These are phyloP conservation scores for Sclerotiophoma versabilis DNA, from an alignment of 2,329 filamentous ascomycete species.

Conservation along the genomic window DNA sequence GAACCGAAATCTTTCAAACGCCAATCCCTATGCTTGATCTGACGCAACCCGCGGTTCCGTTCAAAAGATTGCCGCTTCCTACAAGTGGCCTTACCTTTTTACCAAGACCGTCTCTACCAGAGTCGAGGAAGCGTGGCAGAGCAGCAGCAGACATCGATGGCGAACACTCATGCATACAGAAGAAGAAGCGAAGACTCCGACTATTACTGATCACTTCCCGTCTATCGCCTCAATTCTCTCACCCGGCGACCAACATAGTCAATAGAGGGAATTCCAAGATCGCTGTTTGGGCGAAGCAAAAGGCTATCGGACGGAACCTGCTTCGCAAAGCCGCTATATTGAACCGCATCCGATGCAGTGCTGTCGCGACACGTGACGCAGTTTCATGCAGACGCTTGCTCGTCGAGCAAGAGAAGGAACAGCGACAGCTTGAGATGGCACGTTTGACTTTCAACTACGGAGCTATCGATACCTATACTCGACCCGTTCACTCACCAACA, in stretches of 20 bases:
- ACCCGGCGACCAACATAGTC: constrained; percentile 73
- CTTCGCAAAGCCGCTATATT: constrained; percentile 71
- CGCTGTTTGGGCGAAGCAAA: constrained; percentile 57
- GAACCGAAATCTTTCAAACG: neutral
- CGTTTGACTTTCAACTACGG: constrained; percentile 41
- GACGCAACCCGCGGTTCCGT: constrained; percentile 42
- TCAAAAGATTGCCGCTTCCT: constrained; percentile 33
- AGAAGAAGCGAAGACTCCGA: constrained; percentile 73
- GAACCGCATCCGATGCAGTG: constrained; percentile 63
- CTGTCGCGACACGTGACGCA: constrained; percentile 27
- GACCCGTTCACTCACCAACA: constrained; percentile 28
- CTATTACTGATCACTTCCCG: constrained; percentile 71
- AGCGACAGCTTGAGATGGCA: constrained; percentile 42
- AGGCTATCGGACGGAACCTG: constrained; percentile 58
- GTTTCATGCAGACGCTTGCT: constrained; percentile 27
- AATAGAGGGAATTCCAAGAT: constrained; percentile 64
- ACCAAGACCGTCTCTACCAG: constrained; percentile 29
- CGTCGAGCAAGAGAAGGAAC: constrained; percentile 41
- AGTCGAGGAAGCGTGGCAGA: constrained; percentile 60
- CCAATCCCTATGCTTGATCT: constrained; percentile 20
- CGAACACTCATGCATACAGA: constrained; percentile 57
- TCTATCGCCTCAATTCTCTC: constrained; percentile 72
- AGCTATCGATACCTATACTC: constrained; percentile 41
- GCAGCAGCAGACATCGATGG: constrained; percentile 65
- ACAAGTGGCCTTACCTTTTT: constrained; percentile 47